Percentiles rank a stretch among this genome's conserved stretches.
phyloP scores from a whole-genome alignment of 331 rosid genomes.

The Rosa hybrid region DNA sequence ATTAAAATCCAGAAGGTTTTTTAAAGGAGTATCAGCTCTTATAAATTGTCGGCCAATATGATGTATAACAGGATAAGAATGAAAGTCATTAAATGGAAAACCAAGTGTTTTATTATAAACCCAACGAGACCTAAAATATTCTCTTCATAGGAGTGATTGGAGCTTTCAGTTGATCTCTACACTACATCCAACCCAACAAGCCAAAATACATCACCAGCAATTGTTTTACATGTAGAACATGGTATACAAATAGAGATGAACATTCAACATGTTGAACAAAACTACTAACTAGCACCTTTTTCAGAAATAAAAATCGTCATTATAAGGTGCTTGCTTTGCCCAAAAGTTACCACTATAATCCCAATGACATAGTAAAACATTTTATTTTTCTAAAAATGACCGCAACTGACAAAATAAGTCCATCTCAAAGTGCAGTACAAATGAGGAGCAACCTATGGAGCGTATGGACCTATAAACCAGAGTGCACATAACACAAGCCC shows the following conservation, averaged over 20 bases:
- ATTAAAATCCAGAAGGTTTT: not conserved
- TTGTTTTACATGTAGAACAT: not conserved
- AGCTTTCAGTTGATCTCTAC: slow-evolving; percentile 8
- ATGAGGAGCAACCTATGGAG: not conserved
- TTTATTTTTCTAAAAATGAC: too few species aligned
- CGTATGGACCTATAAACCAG: not conserved
- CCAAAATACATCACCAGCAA: not conserved
- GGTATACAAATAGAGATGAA: not conserved
- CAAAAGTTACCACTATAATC: not conserved
- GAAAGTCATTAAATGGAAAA: not conserved
- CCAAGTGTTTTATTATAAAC: not conserved
- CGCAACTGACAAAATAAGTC: not conserved
- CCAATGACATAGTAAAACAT: not conserved
- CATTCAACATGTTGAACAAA: not conserved
- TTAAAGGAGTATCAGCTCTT: not conserved
- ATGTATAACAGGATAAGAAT: not conserved
- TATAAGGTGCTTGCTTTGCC: not conserved
- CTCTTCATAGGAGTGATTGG: not conserved
- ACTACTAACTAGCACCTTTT: not conserved
- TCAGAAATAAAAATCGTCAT: not conserved
- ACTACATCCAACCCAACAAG: not conserved
- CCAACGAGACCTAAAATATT: not conserved
- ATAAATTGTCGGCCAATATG: not conserved
- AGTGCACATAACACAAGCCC: not conserved
- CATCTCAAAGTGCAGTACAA: not conserved